These are phyloP conservation scores for Zoysia japonica DNA, from an alignment of 176 grass and related monocot genomes.

Conservation along the genomic window DNA sequence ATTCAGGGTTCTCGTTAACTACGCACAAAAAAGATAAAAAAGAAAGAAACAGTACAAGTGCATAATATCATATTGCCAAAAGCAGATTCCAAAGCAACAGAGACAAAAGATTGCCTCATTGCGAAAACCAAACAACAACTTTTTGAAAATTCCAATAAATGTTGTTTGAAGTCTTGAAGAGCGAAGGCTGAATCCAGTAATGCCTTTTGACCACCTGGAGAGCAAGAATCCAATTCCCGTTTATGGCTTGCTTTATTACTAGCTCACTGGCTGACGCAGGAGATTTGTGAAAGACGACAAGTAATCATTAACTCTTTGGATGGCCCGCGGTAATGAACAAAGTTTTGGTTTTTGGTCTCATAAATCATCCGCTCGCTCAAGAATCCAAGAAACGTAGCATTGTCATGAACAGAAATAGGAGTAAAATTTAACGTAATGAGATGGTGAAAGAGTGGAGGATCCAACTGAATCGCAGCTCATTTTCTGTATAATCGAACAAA, in stretches of 20 bases:
- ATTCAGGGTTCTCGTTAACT: not conserved
- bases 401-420: not conserved
- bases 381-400: constrained; percentile 4
- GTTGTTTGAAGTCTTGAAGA: not conserved
- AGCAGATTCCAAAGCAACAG: constrained; percentile 45
- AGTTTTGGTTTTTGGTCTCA: not conserved
- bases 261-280: not conserved
- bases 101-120: constrained; percentile 18
- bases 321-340: not conserved
- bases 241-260: not conserved
- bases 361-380: not conserved
- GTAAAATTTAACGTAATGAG: not conserved
- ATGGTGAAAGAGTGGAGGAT: not conserved
- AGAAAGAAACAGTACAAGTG: not conserved
- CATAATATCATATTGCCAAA: not conserved
- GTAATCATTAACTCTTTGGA: not conserved
- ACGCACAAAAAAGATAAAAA: not conserved
- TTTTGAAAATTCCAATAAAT: constrained; percentile 19
- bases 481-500: not conserved
- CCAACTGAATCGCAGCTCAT: not conserved
- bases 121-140: constrained; percentile 21
- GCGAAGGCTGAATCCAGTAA: not conserved
- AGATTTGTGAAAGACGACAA: not conserved
- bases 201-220: constrained; percentile 15
- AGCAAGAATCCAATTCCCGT: not conserved